Percentiles rank a stretch among this genome's conserved stretches.
Evolutionary conservation across 805 yeast genomes (phyloP).

Genomic region (Candida hispaniensis): DNA sequence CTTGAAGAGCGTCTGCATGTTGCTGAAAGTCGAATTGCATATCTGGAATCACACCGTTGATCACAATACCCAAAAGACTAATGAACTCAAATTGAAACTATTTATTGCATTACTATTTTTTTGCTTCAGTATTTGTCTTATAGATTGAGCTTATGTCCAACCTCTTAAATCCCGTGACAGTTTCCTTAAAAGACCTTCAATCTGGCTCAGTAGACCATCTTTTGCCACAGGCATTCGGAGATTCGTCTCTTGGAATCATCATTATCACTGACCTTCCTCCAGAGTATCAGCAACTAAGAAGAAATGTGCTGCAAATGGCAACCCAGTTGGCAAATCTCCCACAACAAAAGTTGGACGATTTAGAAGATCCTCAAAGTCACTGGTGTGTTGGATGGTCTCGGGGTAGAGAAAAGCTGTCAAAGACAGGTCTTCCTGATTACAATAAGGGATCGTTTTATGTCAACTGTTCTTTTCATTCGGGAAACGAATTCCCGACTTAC

Average conservation of each 20-base stretch:
- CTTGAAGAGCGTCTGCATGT: conserved; percentile 27
- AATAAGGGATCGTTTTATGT: conserved; percentile 49
- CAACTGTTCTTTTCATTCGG: conserved; percentile 45
- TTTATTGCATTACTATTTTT: too few relatives aligned
- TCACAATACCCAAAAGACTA: too few relatives aligned
- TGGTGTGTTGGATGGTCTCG: conserved; percentile 55
- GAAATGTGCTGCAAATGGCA: conserved; percentile 35
- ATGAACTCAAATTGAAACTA: too few relatives aligned
- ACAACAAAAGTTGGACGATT: conserved; percentile 26
- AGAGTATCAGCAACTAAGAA: conserved; percentile 32
- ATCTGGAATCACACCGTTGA: conserved; percentile 17
- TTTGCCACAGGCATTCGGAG: conserved; percentile 42
- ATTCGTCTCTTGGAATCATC: conserved; percentile 45
- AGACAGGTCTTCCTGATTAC: conserved; percentile 38
- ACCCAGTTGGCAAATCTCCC: conserved; percentile 36
- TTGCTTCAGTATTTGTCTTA: too few relatives aligned
- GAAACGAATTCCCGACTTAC: conserved; percentile 34
- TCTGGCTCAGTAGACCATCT: conserved; percentile 28
- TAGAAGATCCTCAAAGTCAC: conserved; percentile 40
- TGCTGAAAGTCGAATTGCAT: conserved; percentile 26
- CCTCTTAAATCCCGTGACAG: conserved; percentile 20
- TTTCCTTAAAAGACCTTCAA: conserved; percentile 18
- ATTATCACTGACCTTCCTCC: conserved; percentile 36
- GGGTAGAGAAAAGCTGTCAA: conserved; percentile 41
- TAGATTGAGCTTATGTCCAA: too few relatives aligned